Conservation (phyloP, 495 filamentous ascomycete genomes). For the Talaromyces liani region DNA sequence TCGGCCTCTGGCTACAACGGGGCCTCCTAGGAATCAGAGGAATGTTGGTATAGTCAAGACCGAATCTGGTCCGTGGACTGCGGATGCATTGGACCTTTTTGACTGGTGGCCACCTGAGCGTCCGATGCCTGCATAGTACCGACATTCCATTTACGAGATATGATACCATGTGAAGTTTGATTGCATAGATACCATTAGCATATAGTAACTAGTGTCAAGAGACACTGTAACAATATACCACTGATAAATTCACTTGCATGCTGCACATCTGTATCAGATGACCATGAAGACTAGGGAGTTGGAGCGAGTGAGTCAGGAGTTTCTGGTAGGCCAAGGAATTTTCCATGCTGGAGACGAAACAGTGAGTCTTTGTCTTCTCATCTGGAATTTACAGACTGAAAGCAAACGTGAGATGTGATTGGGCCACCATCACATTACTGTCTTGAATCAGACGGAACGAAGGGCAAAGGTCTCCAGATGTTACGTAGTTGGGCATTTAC, state of each 20-base stretch:
- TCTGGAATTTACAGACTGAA: too few relatives aligned
- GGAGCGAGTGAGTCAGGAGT: too few relatives aligned
- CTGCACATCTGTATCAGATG: too few relatives aligned
- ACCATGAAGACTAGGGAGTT: too few relatives aligned
- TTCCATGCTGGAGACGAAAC: too few relatives aligned
- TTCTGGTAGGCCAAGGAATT: too few relatives aligned
- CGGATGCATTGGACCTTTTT: constrained; percentile 53
- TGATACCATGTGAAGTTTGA: neutral
- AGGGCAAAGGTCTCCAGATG: too few relatives aligned
- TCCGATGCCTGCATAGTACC: constrained; percentile 19
- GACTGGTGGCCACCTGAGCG: constrained; percentile 43
- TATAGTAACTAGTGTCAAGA: neutral
- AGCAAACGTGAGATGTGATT: too few relatives aligned
- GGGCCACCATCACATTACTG: too few relatives aligned
- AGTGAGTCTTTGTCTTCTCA: too few relatives aligned
- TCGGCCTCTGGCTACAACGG: neutral
- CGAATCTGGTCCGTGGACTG: constrained; percentile 43
- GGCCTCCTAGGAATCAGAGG: neutral
- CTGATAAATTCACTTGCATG: neutral
- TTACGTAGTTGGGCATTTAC: too few relatives aligned
- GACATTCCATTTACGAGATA: constrained; percentile 3
- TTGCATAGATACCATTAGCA: constrained; percentile 2
- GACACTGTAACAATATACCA: neutral
- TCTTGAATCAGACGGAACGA: too few relatives aligned
- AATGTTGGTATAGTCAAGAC: neutral